These are phyloP conservation scores for Porphyrellus cyaneotinctus DNA, from an alignment of 768 basidiomycete species.

Conservation along the genomic window DNA sequence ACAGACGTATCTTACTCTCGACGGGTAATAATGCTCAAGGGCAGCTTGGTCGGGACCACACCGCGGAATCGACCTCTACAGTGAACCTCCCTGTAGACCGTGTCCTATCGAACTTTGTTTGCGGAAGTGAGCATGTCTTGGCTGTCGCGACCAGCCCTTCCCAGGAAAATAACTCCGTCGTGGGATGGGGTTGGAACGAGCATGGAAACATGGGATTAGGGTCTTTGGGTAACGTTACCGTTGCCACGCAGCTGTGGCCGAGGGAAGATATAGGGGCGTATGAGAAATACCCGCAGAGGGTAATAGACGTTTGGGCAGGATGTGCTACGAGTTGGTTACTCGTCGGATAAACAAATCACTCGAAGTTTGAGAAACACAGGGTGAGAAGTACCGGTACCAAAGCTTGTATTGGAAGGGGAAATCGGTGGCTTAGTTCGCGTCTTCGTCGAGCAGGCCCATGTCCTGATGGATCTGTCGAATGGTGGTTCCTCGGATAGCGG, in stretches of 20 bases:
- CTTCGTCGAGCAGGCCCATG: slow-evolving; percentile 55
- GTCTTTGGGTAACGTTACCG: slow-evolving; percentile 47
- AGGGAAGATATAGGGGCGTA: slow-evolving; percentile 9
- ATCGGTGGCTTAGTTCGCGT: slow-evolving; percentile 35
- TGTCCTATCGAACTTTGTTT: slow-evolving; percentile 42
- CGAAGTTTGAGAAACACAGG: not conserved
- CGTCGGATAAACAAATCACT: slow-evolving; percentile 18
- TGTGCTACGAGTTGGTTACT: slow-evolving; percentile 34
- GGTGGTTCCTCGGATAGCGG: slow-evolving; percentile 62
- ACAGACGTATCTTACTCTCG: slow-evolving; percentile 36
- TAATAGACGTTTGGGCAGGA: slow-evolving; percentile 27
- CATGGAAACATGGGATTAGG: slow-evolving; percentile 88
- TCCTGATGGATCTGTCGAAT: slow-evolving; percentile 73
- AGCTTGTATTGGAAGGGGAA: not conserved
- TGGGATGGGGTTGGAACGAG: slow-evolving; percentile 98
- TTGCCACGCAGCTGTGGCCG: slow-evolving; percentile 56
- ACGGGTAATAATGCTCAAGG: slow-evolving; percentile 56
- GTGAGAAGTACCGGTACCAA: not conserved
- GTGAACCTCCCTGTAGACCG: slow-evolving; percentile 24
- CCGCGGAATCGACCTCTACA: not conserved
- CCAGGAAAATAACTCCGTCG: slow-evolving; percentile 41
- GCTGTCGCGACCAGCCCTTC: slow-evolving; percentile 21
- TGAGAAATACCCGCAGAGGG: slow-evolving; percentile 9
- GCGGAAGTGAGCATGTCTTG: slow-evolving; percentile 87
- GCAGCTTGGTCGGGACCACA: slow-evolving; percentile 53